Percentiles rank a stretch among this genome's conserved stretches.
These are phyloP conservation scores for Haplosporangium gracile DNA, from an alignment of 192 early-diverging fungal genomes.

Conservation along the genomic window DNA sequence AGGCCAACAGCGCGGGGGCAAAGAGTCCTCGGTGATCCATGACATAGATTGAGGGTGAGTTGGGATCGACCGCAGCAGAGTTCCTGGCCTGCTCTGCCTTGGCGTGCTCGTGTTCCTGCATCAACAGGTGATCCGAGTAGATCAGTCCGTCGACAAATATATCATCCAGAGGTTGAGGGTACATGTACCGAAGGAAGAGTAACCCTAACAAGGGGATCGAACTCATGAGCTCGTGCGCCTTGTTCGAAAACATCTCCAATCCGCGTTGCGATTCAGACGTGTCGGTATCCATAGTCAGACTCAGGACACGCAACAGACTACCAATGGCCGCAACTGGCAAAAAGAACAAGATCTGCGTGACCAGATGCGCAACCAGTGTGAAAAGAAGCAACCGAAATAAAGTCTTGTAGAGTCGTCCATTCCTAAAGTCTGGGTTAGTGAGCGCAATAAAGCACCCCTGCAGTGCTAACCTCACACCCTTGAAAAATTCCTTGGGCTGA, in stretches of 20 bases:
- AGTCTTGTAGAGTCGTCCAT: slow-evolving; percentile 55
- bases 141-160: slow-evolving; percentile 68
- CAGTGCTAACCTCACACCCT: slow-evolving; percentile 57
- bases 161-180: slow-evolving; percentile 69
- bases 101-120: slow-evolving; percentile 56
- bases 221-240: slow-evolving; percentile 54
- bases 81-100: slow-evolving; percentile 17
- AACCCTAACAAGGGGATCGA: slow-evolving; percentile 65
- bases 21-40: slow-evolving; percentile 58
- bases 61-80: slow-evolving; percentile 15
- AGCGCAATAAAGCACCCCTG: slow-evolving; percentile 60
- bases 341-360: slow-evolving; percentile 62
- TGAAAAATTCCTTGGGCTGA: slow-evolving; percentile 52
- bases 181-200: slow-evolving; percentile 70
- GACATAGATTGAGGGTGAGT: slow-evolving; percentile 31
- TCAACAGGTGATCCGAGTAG: slow-evolving; percentile 57
- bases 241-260: slow-evolving; percentile 43
- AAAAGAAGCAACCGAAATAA: slow-evolving; percentile 55
- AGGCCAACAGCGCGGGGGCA: slow-evolving; percentile 45
- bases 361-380: slow-evolving; percentile 55
- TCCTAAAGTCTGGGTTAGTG: slow-evolving; percentile 62
- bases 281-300: slow-evolving; percentile 37
- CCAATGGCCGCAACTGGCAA: slow-evolving; percentile 59
- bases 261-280: slow-evolving; percentile 44
- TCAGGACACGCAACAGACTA: slow-evolving; percentile 38